These are phyloP conservation scores for Globisporangium spiculum DNA, from an alignment of 352 stramenopile genomes.

Conservation along the genomic window DNA sequence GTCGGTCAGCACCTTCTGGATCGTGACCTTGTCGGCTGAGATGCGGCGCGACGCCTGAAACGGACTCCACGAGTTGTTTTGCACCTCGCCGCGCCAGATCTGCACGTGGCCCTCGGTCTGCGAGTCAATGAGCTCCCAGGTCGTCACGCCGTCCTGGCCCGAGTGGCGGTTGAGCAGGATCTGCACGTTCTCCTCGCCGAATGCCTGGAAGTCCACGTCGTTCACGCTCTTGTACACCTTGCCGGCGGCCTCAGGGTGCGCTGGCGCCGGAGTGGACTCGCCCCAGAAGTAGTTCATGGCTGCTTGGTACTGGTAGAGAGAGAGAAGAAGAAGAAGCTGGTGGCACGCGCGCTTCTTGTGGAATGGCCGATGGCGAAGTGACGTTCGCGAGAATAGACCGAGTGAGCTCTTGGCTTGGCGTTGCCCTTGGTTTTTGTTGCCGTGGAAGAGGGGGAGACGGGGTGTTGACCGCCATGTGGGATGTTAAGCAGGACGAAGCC, in stretches of 20 bases:
- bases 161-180: conserved; percentile 62
- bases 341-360: conserved; percentile 3
- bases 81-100: conserved; percentile 67
- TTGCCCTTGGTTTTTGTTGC: background rate
- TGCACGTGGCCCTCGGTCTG: conserved; percentile 36
- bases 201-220: conserved; percentile 65
- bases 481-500: background rate
- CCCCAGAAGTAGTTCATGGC: conserved; percentile 24
- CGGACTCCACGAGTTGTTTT: conserved; percentile 61
- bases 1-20: conserved; percentile 64
- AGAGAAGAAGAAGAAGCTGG: background rate
- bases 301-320: background rate
- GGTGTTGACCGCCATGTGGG: background rate
- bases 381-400: no score
- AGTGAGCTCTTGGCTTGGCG: background rate
- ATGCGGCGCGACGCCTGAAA: conserved; percentile 65
- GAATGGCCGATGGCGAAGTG: conserved; percentile 1
- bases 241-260: conserved; percentile 15
- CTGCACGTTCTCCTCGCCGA: conserved; percentile 61
- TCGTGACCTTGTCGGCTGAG: conserved; percentile 44
- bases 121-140: conserved; percentile 67
- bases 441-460: background rate
- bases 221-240: conserved; percentile 39
- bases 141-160: conserved; percentile 62
- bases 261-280: conserved; percentile 12